A percentile compares a stretch with the other conserved stretches of the same genome.
These are phyloP conservation scores for Leucocoprinus sp. DNA, from an alignment of 768 basidiomycete genomes.

Conservation along the genomic window DNA sequence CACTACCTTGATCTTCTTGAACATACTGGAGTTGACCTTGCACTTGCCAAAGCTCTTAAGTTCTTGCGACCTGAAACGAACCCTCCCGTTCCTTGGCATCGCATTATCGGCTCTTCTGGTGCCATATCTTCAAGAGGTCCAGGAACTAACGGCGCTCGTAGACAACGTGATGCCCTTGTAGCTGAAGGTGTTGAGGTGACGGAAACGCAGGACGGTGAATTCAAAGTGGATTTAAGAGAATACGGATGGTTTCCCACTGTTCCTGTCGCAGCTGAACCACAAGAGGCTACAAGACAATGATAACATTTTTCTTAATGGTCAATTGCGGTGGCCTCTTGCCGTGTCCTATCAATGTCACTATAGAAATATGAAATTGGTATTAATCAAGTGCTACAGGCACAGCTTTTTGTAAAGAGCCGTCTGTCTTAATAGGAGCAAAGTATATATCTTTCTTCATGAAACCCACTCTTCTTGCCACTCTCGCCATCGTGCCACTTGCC, in stretches of 20 bases:
- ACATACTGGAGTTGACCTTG: neutral
- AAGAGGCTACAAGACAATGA: slow-evolving; percentile 7
- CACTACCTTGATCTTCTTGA: neutral
- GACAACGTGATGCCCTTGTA: slow-evolving; percentile 68
- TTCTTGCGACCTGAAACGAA: slow-evolving; percentile 50
- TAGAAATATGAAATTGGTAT: too few relatives aligned
- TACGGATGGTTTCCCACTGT: slow-evolving; percentile 64
- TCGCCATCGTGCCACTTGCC: slow-evolving; percentile 9
- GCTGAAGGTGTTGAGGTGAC: slow-evolving; percentile 79
- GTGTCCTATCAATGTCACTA: too few relatives aligned
- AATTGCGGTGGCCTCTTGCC: too few relatives aligned
- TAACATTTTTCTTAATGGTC: too few relatives aligned
- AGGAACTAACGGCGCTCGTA: slow-evolving; percentile 68
- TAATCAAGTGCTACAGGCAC: too few relatives aligned
- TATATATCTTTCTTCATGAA: too few relatives aligned
- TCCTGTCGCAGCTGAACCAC: neutral
- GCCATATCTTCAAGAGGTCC: slow-evolving; percentile 78
- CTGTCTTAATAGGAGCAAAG: too few relatives aligned
- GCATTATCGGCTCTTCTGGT: slow-evolving; percentile 65
- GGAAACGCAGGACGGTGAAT: slow-evolving; percentile 43
- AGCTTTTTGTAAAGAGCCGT: too few relatives aligned
- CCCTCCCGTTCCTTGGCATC: slow-evolving; percentile 76
- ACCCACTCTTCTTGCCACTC: slow-evolving; percentile 6
- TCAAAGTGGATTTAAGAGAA: slow-evolving; percentile 45
- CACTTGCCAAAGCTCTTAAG: slow-evolving; percentile 63